Percentiles rank a stretch among this genome's conserved stretches.
These are phyloP conservation scores for Aureobasidium uvarum DNA, from an alignment of 2,329 filamentous ascomycete species.

Conservation along the genomic window DNA sequence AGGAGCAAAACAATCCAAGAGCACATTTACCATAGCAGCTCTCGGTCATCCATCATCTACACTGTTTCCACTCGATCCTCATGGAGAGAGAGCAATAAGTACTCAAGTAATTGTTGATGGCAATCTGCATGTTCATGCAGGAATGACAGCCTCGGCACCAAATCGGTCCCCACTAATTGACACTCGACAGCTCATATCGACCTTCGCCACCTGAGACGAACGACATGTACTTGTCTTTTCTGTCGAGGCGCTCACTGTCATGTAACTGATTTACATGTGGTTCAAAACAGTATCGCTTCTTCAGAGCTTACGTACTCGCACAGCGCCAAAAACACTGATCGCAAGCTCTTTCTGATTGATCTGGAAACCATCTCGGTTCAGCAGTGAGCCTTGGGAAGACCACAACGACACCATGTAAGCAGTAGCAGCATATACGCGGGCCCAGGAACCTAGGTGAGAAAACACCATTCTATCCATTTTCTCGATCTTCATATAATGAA, in stretches of 20 bases:
- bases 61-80: neutral
- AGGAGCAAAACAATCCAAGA: neutral
- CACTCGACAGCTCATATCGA: neutral
- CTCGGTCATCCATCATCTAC: neutral
- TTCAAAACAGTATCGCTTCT: neutral
- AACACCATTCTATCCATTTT: conserved; percentile 12
- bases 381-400: neutral
- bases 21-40: neutral
- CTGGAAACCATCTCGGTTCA: neutral
- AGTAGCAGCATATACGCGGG: too few relatives aligned
- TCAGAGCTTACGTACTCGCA: neutral
- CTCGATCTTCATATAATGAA: conserved; percentile 1
- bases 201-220: neutral
- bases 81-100: neutral
- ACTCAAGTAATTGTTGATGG: neutral
- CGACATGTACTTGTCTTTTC: neutral
- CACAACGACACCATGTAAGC: neutral
- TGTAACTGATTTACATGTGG: neutral
- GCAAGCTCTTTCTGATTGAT: neutral
- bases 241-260: neutral
- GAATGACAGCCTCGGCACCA: neutral
- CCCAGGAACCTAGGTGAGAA: neutral
- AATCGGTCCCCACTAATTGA: neutral
- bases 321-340: neutral
- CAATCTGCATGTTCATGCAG: neutral